Conservation (phyloP, 495 filamentous ascomycete species). For the Baudoinia panamericana region DNA sequence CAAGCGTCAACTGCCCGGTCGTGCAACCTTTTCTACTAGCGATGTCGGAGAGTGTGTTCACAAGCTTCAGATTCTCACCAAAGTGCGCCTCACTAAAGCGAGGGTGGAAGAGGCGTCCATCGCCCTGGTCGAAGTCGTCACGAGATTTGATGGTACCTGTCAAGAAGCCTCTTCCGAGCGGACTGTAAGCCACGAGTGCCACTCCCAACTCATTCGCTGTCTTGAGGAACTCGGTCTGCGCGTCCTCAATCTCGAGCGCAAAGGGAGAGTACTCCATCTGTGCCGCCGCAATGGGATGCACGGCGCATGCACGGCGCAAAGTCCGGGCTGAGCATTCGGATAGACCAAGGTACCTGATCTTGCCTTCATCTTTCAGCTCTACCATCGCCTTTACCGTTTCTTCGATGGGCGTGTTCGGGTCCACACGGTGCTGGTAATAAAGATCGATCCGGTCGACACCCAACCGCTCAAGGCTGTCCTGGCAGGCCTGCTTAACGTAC, state of each 20-base stretch:
- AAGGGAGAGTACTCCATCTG: conserved; percentile 54
- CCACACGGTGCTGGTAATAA: conserved; percentile 25
- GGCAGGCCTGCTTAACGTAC: conserved; percentile 39
- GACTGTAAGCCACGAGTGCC: conserved; percentile 34
- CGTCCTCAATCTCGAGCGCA: conserved; percentile 40
- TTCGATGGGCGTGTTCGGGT: conserved; percentile 43
- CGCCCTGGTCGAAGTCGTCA: conserved; percentile 27
- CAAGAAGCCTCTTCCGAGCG: conserved; percentile 36
- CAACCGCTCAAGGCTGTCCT: conserved; percentile 40
- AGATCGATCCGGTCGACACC: conserved; percentile 40
- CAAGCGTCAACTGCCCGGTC: conserved; percentile 27
- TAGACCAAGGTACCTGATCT: conserved; percentile 46
- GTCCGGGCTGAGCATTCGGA: conserved; percentile 43
- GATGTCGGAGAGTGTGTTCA: conserved; percentile 48
- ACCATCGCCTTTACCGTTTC: conserved; percentile 41
- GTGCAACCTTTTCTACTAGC: conserved; percentile 53
- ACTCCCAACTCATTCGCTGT: conserved; percentile 44
- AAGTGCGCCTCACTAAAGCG: conserved; percentile 41
- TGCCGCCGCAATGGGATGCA: conserved; percentile 45
- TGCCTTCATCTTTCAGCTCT: conserved; percentile 33
- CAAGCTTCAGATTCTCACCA: conserved; percentile 44
- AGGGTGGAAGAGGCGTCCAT: conserved; percentile 30
- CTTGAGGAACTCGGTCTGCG: conserved; percentile 36
- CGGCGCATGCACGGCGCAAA: conserved; percentile 42
- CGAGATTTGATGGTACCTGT: conserved; percentile 48